phyloP scores from a whole-genome alignment of 2,329 filamentous ascomycete species.

The Onygena corvina region DNA sequence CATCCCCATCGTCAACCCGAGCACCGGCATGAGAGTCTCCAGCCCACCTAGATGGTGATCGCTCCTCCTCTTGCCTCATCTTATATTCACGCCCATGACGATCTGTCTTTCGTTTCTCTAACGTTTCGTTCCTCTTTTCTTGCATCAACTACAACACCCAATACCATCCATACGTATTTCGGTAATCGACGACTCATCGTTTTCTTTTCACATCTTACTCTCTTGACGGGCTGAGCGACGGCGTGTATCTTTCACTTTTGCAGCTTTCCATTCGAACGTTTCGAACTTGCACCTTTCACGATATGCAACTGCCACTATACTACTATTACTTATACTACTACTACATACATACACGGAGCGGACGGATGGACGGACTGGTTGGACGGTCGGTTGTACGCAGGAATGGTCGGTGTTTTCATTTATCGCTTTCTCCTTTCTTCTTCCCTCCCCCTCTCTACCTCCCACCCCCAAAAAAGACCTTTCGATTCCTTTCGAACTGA shows the following conservation, averaged over 20 bases:
- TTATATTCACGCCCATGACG: conserved; percentile 1
- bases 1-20: conserved; percentile 95
- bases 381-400: background rate
- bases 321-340: background rate
- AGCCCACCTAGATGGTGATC: conserved; percentile 57
- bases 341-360: conserved; percentile 6
- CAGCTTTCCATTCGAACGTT: background rate
- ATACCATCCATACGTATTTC: conserved; percentile 11
- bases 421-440: background rate
- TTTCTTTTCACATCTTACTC: conserved; percentile 10
- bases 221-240: conserved; percentile 9
- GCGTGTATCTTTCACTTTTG: conserved; percentile 7
- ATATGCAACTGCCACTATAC: conserved; percentile 6
- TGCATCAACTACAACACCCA: conserved; percentile 5
- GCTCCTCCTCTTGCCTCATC: background rate
- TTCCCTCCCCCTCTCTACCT: background rate
- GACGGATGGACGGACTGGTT: background rate
- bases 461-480: background rate
- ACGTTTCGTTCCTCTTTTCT: background rate
- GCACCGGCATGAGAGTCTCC: conserved; percentile 73
- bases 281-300: background rate
- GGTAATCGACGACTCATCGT: conserved; percentile 12
- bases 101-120: conserved; percentile 1
- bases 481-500: background rate
- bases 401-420: conserved; percentile 4